These are phyloP conservation scores for Rugosomyces carneus DNA, from an alignment of 1,284 basidiomycete species.

Conservation along the genomic window DNA sequence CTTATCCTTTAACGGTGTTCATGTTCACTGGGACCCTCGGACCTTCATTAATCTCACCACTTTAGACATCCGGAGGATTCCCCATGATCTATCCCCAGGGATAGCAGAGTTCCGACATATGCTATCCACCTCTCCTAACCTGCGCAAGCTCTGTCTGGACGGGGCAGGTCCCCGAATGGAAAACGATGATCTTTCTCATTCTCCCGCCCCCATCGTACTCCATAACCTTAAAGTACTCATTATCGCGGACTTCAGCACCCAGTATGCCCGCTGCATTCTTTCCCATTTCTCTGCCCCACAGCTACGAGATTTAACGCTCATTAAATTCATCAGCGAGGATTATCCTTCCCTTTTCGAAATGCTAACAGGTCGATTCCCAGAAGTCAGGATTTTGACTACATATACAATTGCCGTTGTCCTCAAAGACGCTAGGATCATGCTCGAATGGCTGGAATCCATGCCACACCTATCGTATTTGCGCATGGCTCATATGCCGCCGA, in stretches of 20 bases:
- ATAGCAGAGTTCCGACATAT: slow-evolving; percentile 45
- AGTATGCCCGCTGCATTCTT: slow-evolving; percentile 40
- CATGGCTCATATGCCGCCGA: slow-evolving; percentile 32
- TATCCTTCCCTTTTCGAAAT: slow-evolving; percentile 39
- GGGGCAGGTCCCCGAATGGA: slow-evolving; percentile 47
- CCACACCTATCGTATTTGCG: slow-evolving; percentile 45
- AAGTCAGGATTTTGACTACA: slow-evolving; percentile 44
- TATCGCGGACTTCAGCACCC: slow-evolving; percentile 44
- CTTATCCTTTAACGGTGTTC: slow-evolving; percentile 48
- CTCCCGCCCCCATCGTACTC: slow-evolving; percentile 34
- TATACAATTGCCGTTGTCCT: slow-evolving; percentile 33
- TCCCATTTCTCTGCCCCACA: slow-evolving; percentile 44
- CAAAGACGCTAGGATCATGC: slow-evolving; percentile 24
- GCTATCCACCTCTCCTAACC: slow-evolving; percentile 38
- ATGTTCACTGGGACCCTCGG: slow-evolving; percentile 47
- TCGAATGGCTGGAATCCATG: slow-evolving; percentile 48
- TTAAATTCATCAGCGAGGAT: slow-evolving; percentile 43
- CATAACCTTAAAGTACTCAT: slow-evolving; percentile 42
- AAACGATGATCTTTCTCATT: slow-evolving; percentile 16
- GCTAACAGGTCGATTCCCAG: slow-evolving; percentile 39
- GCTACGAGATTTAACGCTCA: slow-evolving; percentile 47
- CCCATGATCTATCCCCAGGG: slow-evolving; percentile 41
- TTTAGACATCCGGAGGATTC: slow-evolving; percentile 55
- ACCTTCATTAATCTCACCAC: slow-evolving; percentile 44
- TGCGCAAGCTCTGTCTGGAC: slow-evolving; percentile 50